phyloP scores from a whole-genome alignment of 495 filamentous ascomycete genomes.

The Aspergillus affinis region DNA sequence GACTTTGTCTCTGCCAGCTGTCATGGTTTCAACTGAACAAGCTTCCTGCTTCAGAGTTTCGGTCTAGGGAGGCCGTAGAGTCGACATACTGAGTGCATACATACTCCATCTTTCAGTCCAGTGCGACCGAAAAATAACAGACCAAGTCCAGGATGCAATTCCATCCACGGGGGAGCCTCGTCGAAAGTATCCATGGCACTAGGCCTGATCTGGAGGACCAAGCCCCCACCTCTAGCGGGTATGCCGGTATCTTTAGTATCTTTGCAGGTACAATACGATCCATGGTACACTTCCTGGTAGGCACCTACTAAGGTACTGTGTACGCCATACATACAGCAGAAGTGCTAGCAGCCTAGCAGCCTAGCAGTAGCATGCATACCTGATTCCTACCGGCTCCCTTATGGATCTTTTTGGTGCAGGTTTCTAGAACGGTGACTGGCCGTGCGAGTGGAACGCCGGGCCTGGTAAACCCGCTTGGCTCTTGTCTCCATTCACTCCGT shows the following conservation, averaged over 20 bases:
- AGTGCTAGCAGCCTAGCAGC: too few species aligned
- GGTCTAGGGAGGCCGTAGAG: too few species aligned
- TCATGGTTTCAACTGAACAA: neutral
- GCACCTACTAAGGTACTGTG: constrained; percentile 1
- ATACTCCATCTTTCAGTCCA: too few species aligned
- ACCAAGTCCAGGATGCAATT: too few species aligned
- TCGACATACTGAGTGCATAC: too few species aligned
- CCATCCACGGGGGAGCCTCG: too few species aligned
- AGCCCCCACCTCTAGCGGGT: constrained; percentile 9
- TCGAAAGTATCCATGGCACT: constrained; percentile 1
- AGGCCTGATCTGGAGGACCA: neutral
- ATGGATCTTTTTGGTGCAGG: too few species aligned
- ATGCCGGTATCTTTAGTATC: constrained; percentile 19
- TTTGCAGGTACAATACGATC: neutral
- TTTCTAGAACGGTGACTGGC: constrained; percentile 18
- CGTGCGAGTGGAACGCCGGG: constrained; percentile 18
- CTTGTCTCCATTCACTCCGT: too few species aligned
- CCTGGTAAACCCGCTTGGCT: constrained; percentile 12
- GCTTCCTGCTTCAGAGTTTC: neutral
- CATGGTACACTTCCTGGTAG: too few species aligned
- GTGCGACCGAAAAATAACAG: neutral
- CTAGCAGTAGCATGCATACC: too few species aligned
- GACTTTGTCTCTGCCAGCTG: too few species aligned
- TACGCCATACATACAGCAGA: constrained; percentile 3
- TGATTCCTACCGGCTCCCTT: too few species aligned